phyloP scores from a whole-genome alignment of 2,329 filamentous ascomycete species.

The Anthostomella pinea region DNA sequence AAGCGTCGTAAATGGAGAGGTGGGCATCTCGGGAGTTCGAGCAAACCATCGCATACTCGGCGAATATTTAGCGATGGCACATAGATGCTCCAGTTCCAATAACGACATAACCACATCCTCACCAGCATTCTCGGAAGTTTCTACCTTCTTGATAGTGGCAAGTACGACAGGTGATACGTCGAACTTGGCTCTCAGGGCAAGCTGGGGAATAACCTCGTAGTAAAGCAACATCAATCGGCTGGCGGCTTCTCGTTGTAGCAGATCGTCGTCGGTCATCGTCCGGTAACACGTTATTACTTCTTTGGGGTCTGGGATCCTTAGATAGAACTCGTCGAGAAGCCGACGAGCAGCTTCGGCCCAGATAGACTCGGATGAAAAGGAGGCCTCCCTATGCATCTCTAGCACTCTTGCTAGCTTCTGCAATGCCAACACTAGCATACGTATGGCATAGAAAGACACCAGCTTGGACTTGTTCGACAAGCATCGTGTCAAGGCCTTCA shows the following conservation, averaged over 20 bases:
- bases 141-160: constrained; percentile 61
- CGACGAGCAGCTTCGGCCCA: constrained; percentile 70
- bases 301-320: constrained; percentile 77
- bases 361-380: constrained; percentile 41
- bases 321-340: constrained; percentile 71
- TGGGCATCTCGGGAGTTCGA: constrained; percentile 60
- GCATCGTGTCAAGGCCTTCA: constrained; percentile 76
- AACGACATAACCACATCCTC: constrained; percentile 54
- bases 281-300: constrained; percentile 75
- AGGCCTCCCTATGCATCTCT: constrained; percentile 54
- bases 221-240: constrained; percentile 79
- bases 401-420: constrained; percentile 70
- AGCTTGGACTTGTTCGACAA: constrained; percentile 75
- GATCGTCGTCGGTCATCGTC: constrained; percentile 62
- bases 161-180: constrained; percentile 79
- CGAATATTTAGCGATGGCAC: constrained; percentile 76
- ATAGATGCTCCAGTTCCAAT: constrained; percentile 76
- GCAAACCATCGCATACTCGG: constrained; percentile 89
- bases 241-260: constrained; percentile 75
- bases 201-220: constrained; percentile 75
- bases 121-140: constrained; percentile 49
- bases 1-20: constrained; percentile 71
- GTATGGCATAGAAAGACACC: constrained; percentile 78
- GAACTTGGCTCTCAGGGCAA: constrained; percentile 80
- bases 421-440: constrained; percentile 74